phyloP scores from a whole-genome alignment of 164 flowering plant genomes.

The Liriodendron chinense region DNA sequence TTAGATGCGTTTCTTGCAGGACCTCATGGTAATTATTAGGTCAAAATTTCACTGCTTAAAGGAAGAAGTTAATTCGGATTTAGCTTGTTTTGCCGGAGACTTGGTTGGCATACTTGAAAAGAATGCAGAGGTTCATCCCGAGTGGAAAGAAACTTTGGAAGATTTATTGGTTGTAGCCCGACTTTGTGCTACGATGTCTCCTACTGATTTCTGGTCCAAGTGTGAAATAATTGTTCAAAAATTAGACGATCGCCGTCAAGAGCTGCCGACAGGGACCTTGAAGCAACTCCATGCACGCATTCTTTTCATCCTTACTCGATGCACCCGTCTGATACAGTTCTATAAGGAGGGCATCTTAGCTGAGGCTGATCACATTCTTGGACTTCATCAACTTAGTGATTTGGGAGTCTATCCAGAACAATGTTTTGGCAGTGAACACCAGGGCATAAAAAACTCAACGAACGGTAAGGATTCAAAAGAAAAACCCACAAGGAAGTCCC shows the following conservation, averaged over 20 bases:
- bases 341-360: constrained; percentile 76
- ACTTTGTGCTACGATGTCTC: constrained; percentile 76
- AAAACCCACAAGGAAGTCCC: constrained; percentile 34
- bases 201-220: constrained; percentile 83
- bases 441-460: constrained; percentile 26
- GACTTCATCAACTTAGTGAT: constrained; percentile 88
- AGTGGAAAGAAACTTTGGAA: constrained; percentile 72
- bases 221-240: constrained; percentile 91
- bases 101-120: constrained; percentile 73
- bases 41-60: constrained; percentile 74
- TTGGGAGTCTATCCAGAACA: constrained; percentile 87
- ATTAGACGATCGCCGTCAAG: constrained; percentile 92
- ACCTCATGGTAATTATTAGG: constrained; percentile 62
- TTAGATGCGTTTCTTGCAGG: constrained; percentile 35
- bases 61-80: constrained; percentile 84
- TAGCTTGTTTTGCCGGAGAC: constrained; percentile 83
- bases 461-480: constrained; percentile 35
- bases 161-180: constrained; percentile 77
- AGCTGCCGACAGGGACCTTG: constrained; percentile 71
- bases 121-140: constrained; percentile 49
- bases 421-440: constrained; percentile 27
- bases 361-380: constrained; percentile 68
- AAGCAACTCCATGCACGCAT: constrained; percentile 87
- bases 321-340: constrained; percentile 89
- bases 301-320: constrained; percentile 89